Evolutionary conservation across 164 flowering plant genomes (phyloP).

Genomic region (Vitis labrusca): DNA sequence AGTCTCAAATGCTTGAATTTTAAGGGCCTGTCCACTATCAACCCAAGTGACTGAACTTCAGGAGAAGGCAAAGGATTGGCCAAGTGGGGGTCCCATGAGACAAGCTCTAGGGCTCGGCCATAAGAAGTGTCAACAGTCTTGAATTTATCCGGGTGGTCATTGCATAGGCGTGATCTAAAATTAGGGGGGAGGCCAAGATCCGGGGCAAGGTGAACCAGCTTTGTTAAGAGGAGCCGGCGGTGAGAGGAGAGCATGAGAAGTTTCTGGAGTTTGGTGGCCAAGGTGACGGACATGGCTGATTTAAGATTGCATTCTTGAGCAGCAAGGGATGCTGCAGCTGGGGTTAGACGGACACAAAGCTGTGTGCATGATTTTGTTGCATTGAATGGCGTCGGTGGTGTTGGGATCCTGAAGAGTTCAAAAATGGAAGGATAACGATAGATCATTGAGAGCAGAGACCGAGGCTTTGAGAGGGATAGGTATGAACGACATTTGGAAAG

Average conservation of each 20-base stretch:
- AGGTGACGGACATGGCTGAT: conserved; percentile 28
- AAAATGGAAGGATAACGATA: conserved; percentile 81
- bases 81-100: conserved; percentile 61
- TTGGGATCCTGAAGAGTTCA: conserved; percentile 63
- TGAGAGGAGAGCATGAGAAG: conserved; percentile 91
- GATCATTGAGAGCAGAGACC: conserved; percentile 69
- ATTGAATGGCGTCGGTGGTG: conserved; percentile 42
- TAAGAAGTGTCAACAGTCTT: conserved; percentile 79
- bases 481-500: conserved; percentile 83
- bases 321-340: conserved; percentile 58
- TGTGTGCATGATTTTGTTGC: conserved; percentile 45
- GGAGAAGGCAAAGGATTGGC: conserved; percentile 48
- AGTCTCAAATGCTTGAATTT: conserved; percentile 79
- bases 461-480: conserved; percentile 52
- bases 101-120: conserved; percentile 94
- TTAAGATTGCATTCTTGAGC: conserved; percentile 47
- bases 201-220: conserved; percentile 84
- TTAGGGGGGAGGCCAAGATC: conserved; percentile 90
- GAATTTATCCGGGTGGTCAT: conserved; percentile 69
- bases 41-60: conserved; percentile 22
- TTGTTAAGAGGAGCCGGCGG: conserved; percentile 68
- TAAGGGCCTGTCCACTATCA: conserved; percentile 80
- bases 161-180: conserved; percentile 84
- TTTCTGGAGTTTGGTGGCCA: conserved; percentile 78
- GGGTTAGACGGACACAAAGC: conserved; percentile 77